Evolutionary conservation across 495 filamentous ascomycete species (phyloP), one percentile per base, ranked within the genome.

Genomic region (Bombardia bombarda): DNA sequence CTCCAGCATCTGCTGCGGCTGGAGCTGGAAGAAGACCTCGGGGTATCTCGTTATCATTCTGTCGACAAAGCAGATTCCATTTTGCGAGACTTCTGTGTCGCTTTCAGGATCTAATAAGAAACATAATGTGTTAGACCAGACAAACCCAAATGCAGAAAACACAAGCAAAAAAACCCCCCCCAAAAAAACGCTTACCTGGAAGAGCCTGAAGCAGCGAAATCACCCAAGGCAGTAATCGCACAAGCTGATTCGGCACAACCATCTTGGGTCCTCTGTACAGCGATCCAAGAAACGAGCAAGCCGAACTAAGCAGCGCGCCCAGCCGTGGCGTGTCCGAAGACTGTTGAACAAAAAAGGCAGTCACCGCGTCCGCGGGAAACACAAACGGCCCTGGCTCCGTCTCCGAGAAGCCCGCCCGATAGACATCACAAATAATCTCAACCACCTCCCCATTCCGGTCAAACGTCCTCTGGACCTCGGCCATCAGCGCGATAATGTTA

Each of bases 31-130:
- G 17, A 88, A 63, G 14, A 80, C 58, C 17, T 72, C 57, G 21
- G 74, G 65, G 52, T 89, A 82, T 50, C 74, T 80, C 3, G 74
- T 72, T 40, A 92, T 61, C 22, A 89, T 63, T 37, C 79, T 80
- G 21, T 75, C 70, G 23, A 85, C 59, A 47, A 92, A 79, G 32
- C 85, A 78, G 45, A 92, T 83, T 25, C 82, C 77, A 45, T 79
- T 83, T 50, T 90, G 80, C 3, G 84, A 71, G 20, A 93, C 73
- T 53, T 95, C 88, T 2, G 87, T 86, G 31, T 96, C 90, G 45
- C 75, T 66, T 28, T 73, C 66, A 10, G 79, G 78, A 21, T 72
- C 75, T 74, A 43, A n/a, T n/a, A n/a, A n/a, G n/a, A n/a, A n/a
- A 7, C 34, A 19, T 2, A 32, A 2, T 10, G n/a, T n/a, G 19